Base-by-base conservation (phyloP, 768 basidiomycete genomes). In the Erythrobasidium yunnanense region DNA sequence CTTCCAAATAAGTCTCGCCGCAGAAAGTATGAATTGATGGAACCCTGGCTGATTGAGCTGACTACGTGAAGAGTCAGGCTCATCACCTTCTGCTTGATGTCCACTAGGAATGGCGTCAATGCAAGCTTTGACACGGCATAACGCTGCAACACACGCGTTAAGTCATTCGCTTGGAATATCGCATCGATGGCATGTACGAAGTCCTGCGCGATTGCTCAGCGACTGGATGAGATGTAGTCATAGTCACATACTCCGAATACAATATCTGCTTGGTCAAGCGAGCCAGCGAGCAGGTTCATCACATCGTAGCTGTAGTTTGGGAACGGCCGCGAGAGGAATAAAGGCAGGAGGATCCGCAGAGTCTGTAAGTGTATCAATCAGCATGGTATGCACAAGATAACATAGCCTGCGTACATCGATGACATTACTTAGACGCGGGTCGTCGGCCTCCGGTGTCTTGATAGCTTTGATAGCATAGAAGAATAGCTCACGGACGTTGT, bases 1-100 rank as follows among this genome's bases (percentile, higher is more conserved):
- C 66, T 66, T n/a, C 66, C 57, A 63, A 73, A 73, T 27, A 71
- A 65, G 67, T 73, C 71, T 18, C 72, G 69, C 7, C 72, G 71
- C 17, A 73, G 69, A 58, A 73, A 73, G 66, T 69, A 72, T 35
- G 71, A 63, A 55, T 52, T 66, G 33, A 71, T 47, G 2, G 67
- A 35, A 5, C 65, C 66, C 13, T 68, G 55, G 35, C 55, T 52
- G 56, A 70, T 65, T 8, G 58, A 51, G 0, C 66, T 20, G 34
- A 71, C 72, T 33, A 70, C 7, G 18, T 68, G 35, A 18, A 70
- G 67, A 0, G 70, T 66, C 46, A 73, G 66, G 13, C 65, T 66
- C 3, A 73, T 54, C 4, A 62, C 55, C 8, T 62, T 23, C 33
- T 63, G 47, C 27, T 63, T 63, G 45, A 63, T 13, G 22, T 27